A percentile compares a stretch with the other conserved stretches of the same genome.
phyloP scores from a whole-genome alignment of 2,329 filamentous ascomycete genomes.

The Zopfia rhizophila region DNA sequence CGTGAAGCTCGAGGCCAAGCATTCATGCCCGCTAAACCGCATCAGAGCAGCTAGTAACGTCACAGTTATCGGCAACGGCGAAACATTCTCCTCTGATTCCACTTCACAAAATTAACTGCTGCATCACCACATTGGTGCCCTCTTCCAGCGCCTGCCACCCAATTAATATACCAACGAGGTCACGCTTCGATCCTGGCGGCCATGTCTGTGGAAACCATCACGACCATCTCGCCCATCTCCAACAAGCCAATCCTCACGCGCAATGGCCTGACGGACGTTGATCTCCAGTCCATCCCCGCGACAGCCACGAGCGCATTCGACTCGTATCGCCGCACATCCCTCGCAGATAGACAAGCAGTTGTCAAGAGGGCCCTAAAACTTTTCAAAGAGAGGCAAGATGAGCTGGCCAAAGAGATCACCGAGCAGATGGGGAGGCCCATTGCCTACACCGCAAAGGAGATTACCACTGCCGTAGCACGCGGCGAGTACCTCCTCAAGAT shows the following conservation, averaged over 20 bases:
- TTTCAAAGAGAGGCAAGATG: conserved; percentile 77
- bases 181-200: conserved; percentile 20
- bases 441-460: conserved; percentile 83
- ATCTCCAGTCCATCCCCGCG: conserved; percentile 77
- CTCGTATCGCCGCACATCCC: conserved; percentile 77
- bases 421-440: conserved; percentile 97
- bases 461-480: conserved; percentile 84
- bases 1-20: conserved; percentile 5
- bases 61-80: conserved; percentile 19
- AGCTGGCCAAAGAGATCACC: conserved; percentile 84
- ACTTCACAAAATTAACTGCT: conserved; percentile 23
- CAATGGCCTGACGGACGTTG: conserved; percentile 75
- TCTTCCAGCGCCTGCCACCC: conserved; percentile 17
- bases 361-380: conserved; percentile 81
- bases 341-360: conserved; percentile 81
- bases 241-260: conserved; percentile 85
- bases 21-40: neutral
- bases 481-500: conserved; percentile 88
- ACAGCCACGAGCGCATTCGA: conserved; percentile 79
- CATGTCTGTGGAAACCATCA: conserved; percentile 68
- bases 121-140: conserved; percentile 24
- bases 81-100: conserved; percentile 16
- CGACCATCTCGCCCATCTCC: conserved; percentile 89
- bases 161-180: conserved; percentile 29
- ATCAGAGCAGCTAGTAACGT: conserved; percentile 15